These are phyloP conservation scores for Heterobasidion parviporum DNA, from an alignment of 1,284 basidiomycete species.

Conservation along the genomic window DNA sequence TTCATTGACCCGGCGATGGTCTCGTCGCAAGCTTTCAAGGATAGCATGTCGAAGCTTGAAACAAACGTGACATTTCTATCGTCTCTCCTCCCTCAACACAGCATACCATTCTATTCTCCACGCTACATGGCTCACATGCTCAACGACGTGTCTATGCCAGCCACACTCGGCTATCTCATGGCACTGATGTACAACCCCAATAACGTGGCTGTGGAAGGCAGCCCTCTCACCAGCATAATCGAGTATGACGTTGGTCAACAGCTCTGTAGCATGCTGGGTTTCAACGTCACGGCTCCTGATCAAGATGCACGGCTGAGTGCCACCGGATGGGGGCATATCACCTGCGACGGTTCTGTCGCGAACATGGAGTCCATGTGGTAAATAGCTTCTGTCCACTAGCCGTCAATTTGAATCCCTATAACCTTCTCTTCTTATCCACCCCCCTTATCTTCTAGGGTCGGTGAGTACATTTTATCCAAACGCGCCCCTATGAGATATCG, in stretches of 20 bases:
- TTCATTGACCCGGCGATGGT: no score
- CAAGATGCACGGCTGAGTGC: constrained; percentile 6
- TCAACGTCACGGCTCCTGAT: constrained; percentile 7
- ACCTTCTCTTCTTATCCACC: not conserved
- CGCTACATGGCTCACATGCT: constrained; percentile 36
- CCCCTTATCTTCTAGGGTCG: constrained; percentile 11
- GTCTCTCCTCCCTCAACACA: constrained; percentile 18
- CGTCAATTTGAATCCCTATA: not conserved
- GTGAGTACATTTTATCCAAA: constrained; percentile 4
- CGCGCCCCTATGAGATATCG: not conserved
- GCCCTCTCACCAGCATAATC: constrained; percentile 30
- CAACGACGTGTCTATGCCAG: constrained; percentile 28
- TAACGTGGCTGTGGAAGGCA: constrained; percentile 34
- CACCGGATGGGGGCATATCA: constrained; percentile 35
- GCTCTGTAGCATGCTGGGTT: constrained; percentile 34
- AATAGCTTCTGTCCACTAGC: not conserved
- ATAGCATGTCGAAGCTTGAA: constrained; percentile 10
- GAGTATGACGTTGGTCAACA: constrained; percentile 34
- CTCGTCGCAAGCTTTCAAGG: constrained; percentile 12
- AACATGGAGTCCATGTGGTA: constrained; percentile 42
- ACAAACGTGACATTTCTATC: constrained; percentile 10
- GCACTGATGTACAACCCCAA: constrained; percentile 34
- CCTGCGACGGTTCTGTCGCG: constrained; percentile 35
- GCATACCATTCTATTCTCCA: constrained; percentile 31
- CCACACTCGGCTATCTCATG: constrained; percentile 28